Percentiles rank a stretch among this genome's conserved stretches.
These are phyloP conservation scores for Veloboletus limbatus DNA, from an alignment of 1,284 basidiomycete genomes.

Conservation along the genomic window DNA sequence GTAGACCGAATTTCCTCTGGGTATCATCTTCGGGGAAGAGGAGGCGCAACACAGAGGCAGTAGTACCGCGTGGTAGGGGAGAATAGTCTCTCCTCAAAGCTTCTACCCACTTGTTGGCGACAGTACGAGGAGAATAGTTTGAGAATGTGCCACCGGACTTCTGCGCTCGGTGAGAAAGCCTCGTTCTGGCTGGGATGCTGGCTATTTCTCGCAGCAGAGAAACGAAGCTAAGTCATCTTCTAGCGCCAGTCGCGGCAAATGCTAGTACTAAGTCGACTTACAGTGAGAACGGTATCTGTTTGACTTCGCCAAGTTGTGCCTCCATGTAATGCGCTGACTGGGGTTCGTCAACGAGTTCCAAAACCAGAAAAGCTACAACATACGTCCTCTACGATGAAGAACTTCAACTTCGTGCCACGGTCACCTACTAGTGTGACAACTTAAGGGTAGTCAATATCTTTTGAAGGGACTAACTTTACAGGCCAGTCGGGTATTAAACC, in stretches of 20 bases:
- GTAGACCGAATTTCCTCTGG: slow-evolving; percentile 68
- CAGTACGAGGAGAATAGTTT: slow-evolving; percentile 37
- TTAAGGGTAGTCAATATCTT: too few relatives aligned
- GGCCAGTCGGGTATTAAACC: slow-evolving; percentile 23
- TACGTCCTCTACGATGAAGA: too few relatives aligned
- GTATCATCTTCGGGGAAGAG: slow-evolving; percentile 82
- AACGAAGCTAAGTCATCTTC: slow-evolving; percentile 39
- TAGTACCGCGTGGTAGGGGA: slow-evolving; percentile 48
- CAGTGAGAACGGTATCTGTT: slow-evolving; percentile 43
- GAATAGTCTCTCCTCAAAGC: slow-evolving; percentile 42
- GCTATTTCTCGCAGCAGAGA: slow-evolving; percentile 46
- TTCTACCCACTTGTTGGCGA: slow-evolving; percentile 48
- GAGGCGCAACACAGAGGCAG: slow-evolving; percentile 60
- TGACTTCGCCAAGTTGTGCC: slow-evolving; percentile 6
- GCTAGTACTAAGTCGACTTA: slow-evolving; percentile 25
- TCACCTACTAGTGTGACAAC: too few relatives aligned
- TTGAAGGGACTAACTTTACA: not conserved
- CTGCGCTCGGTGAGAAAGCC: slow-evolving; percentile 14
- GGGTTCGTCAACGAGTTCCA: too few relatives aligned
- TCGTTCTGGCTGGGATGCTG: slow-evolving; percentile 29
- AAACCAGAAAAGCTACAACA: too few relatives aligned
- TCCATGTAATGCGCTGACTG: slow-evolving; percentile 36
- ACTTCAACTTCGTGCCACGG: too few relatives aligned
- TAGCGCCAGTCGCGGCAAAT: slow-evolving; percentile 4
- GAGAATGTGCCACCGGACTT: slow-evolving; percentile 18